Conservation (phyloP, 2,329 filamentous ascomycete species). For the Colletotrichum somersetense region DNA sequence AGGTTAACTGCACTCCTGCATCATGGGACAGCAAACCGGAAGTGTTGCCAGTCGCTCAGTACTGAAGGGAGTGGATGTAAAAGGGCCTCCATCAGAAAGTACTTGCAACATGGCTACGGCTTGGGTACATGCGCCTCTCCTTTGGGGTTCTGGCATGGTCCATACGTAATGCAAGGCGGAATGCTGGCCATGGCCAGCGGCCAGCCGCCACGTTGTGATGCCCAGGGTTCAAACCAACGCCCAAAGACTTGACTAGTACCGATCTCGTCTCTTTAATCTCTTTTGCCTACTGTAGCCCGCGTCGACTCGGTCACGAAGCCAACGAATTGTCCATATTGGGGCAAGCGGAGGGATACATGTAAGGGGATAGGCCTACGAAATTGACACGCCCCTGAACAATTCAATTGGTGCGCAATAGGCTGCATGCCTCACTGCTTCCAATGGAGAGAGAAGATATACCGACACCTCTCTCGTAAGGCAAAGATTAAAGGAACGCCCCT, state of each 20-base stretch:
- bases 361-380: constrained; percentile 45
- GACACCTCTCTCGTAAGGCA: constrained; percentile 14
- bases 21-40: constrained; percentile 24
- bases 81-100: constrained; percentile 4
- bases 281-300: constrained; percentile 20
- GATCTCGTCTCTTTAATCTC: constrained; percentile 16
- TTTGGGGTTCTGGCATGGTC: constrained; percentile 23
- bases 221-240: constrained; percentile 32
- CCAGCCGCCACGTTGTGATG: constrained; percentile 43
- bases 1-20: constrained; percentile 18
- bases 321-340: constrained; percentile 14
- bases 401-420: constrained; percentile 14
- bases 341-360: constrained; percentile 41
- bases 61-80: constrained; percentile 24
- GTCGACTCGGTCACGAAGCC: constrained; percentile 16
- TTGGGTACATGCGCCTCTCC: constrained; percentile 18
- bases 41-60: background rate
- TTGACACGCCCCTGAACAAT: constrained; percentile 28
- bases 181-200: constrained; percentile 42
- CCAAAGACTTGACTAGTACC: constrained; percentile 16
- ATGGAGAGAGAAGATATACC: background rate
- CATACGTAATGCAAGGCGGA: constrained; percentile 41
- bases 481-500: constrained; percentile 21
- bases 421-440: constrained; percentile 3
- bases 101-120: constrained; percentile 1